A percentile compares a stretch with the other conserved stretches of the same genome.
Evolutionary conservation across 805 yeast species (phyloP).

Genomic region (Nakazawaea wickerhamii): DNA sequence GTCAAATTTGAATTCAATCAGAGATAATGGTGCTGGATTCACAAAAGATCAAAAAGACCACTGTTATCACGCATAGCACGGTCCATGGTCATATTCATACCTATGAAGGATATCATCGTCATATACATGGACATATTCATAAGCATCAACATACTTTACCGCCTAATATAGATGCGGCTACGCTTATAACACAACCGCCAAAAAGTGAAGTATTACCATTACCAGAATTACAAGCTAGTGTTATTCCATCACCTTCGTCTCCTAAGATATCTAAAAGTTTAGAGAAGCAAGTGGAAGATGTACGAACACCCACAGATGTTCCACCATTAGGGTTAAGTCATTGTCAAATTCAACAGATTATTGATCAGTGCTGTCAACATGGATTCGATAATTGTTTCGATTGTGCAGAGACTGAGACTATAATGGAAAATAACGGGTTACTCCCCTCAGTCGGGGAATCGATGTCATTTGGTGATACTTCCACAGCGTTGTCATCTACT

Average conservation of each 20-base stretch:
- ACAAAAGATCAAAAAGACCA: not conserved
- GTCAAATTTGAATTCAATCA: too few species aligned
- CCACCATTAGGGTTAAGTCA: constrained; percentile 2
- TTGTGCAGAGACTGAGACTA: constrained; percentile 1
- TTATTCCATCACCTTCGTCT: not conserved
- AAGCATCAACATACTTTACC: constrained; percentile 13
- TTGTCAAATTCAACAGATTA: constrained; percentile 13
- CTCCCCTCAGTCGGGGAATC: not conserved
- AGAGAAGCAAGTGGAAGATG: not conserved
- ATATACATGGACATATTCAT: constrained; percentile 16
- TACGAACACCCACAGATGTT: not conserved
- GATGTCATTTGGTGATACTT: not conserved
- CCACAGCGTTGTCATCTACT: not conserved
- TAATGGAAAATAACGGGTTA: not conserved
- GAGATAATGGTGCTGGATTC: not conserved
- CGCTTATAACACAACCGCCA: not conserved
- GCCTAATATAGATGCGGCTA: constrained; percentile 2
- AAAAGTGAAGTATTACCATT: not conserved
- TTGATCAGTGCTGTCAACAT: constrained; percentile 11
- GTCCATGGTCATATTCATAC: constrained; percentile 13
- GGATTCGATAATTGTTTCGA: constrained; percentile 8
- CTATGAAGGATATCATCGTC: constrained; percentile 12
- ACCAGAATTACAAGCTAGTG: not conserved
- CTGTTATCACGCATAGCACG: constrained; percentile 11
- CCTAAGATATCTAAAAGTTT: not conserved